phyloP scores from a whole-genome alignment of 306 rosid genomes.

The Rubus idaeus region DNA sequence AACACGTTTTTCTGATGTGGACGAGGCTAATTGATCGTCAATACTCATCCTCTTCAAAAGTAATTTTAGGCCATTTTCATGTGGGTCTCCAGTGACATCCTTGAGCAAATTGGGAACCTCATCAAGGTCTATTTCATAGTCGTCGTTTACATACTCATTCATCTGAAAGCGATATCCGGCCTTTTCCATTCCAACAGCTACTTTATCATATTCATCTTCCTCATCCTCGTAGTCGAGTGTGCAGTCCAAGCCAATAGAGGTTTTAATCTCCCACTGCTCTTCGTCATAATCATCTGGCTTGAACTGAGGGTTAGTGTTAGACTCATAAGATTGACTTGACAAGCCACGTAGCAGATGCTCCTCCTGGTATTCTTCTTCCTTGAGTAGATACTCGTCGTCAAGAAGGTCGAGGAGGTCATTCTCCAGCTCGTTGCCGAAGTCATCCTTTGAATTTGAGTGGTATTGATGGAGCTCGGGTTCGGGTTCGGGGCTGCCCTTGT shows the following conservation, averaged over 20 bases:
- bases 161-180: not conserved
- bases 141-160: not conserved
- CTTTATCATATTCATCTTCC: not conserved
- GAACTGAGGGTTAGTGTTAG: not conserved
- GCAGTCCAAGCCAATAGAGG: not conserved
- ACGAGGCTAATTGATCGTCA: not conserved
- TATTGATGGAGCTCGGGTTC: not conserved
- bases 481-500: not conserved
- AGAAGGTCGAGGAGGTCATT: not conserved
- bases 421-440: not conserved
- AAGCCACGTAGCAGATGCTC: not conserved
- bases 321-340: not conserved
- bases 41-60: not conserved
- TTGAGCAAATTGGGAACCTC: not conserved
- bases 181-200: not conserved
- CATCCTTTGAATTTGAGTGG: not conserved
- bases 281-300: not conserved
- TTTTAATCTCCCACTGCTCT: not conserved
- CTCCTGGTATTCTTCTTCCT: not conserved
- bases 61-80: not conserved
- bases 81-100: not conserved
- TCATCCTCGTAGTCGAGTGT: conserved; percentile 1
- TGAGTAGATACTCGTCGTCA: not conserved
- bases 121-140: not conserved
- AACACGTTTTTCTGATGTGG: not conserved